Evolutionary conservation across 352 stramenopile genomes (phyloP).

Genomic region (Pythium volutum): DNA sequence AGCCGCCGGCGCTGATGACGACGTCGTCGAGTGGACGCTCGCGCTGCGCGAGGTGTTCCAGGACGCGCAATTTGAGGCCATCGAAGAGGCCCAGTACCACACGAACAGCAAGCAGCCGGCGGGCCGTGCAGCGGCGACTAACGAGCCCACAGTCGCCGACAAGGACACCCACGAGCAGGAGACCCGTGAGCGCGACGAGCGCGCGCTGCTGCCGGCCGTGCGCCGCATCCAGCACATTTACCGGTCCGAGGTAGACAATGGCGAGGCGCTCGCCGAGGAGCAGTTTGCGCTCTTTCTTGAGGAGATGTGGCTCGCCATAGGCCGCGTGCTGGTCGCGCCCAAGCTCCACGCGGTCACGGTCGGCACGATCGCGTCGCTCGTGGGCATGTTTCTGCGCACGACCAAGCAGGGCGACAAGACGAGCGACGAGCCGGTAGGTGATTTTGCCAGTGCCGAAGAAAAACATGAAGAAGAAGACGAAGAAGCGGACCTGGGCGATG

Average conservation of each 20-base stretch:
- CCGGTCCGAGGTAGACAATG: slow-evolving; percentile 42
- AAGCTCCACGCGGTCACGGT: slow-evolving; percentile 45
- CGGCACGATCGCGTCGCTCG: slow-evolving; percentile 46
- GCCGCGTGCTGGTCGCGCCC: slow-evolving; percentile 42
- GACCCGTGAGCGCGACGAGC: slow-evolving; percentile 22
- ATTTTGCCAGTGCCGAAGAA: background rate
- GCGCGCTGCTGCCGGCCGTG: slow-evolving; percentile 46
- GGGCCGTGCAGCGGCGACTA: slow-evolving; percentile 14
- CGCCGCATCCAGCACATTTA: slow-evolving; percentile 50
- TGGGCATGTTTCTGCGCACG: slow-evolving; percentile 42
- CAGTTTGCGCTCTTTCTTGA: slow-evolving; percentile 58
- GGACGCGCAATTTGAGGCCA: slow-evolving; percentile 59
- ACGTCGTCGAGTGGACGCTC: slow-evolving; percentile 49
- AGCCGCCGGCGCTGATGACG: slow-evolving; percentile 11
- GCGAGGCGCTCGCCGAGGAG: slow-evolving; percentile 42
- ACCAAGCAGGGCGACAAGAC: slow-evolving; percentile 22
- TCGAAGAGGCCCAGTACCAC: slow-evolving; percentile 45
- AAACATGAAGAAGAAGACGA: background rate
- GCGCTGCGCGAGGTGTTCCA: slow-evolving; percentile 61
- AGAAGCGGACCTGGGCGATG: background rate
- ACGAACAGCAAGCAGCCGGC: slow-evolving; percentile 16
- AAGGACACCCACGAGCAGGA: slow-evolving; percentile 9
- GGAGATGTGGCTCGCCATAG: slow-evolving; percentile 54
- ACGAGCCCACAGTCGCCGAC: background rate
- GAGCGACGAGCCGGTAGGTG: slow-evolving; percentile 3